Evolutionary conservation across 2,329 filamentous ascomycete species (phyloP).

Genomic region (Penicillium sp.): DNA sequence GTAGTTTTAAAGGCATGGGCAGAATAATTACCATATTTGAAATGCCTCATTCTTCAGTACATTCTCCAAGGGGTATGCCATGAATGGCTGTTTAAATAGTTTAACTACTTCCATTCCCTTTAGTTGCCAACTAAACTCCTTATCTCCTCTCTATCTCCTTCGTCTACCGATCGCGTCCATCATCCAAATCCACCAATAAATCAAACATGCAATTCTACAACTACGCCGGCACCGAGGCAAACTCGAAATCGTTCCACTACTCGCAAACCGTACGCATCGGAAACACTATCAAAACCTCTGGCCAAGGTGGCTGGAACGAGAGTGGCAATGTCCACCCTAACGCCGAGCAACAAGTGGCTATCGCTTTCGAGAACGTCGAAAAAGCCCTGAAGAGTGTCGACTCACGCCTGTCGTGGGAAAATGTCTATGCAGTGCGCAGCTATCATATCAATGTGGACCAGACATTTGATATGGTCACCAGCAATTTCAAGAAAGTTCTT

Average conservation of each 20-base stretch:
- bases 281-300: conserved; percentile 21
- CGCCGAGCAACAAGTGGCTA: conserved; percentile 12
- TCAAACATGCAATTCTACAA: conserved; percentile 8
- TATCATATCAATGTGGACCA: conserved; percentile 19
- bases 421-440: conserved; percentile 20
- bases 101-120: not conserved
- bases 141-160: not conserved
- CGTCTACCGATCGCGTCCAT: not conserved
- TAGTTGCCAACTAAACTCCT: not conserved
- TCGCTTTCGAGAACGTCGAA: conserved; percentile 22
- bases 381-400: conserved; percentile 15
- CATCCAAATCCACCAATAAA: not conserved
- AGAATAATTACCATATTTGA: not conserved
- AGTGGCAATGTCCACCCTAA: conserved; percentile 9
- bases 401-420: conserved; percentile 12
- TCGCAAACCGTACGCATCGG: conserved; percentile 25
- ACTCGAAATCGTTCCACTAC: conserved; percentile 18
- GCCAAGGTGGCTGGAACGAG: conserved; percentile 25
- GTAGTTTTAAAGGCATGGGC: not conserved
- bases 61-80: not conserved
- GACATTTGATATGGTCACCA: conserved; percentile 15
- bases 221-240: conserved; percentile 8
- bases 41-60: not conserved
- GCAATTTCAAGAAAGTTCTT: conserved; percentile 16
- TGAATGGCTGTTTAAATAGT: not conserved